Base-by-base conservation (phyloP, 2,329 filamentous ascomycete species). In the Paracoccidioides lutzii region DNA sequence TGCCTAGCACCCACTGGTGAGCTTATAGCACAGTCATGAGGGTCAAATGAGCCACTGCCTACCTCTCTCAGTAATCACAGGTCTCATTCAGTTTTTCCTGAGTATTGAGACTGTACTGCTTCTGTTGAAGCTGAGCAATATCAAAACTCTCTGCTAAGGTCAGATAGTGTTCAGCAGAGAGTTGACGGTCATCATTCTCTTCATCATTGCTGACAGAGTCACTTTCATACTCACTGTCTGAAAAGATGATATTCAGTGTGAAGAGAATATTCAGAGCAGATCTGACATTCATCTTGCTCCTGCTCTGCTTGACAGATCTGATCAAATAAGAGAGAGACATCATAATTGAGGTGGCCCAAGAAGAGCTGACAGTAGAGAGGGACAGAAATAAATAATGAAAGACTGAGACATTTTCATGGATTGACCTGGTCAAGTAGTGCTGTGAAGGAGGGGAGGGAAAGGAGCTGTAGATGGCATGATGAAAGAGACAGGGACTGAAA, bases 81-180 rank as follows among this genome's bases (percentile, higher is more conserved):
- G 59, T 63, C 53, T 67, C 15, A 52, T 68, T 60, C 9, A 68
- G 57, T 22, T 56, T 65, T 37, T 60, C 48, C 58, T 68, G 44
- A 10, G 59, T 67, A 15, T 49, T 62, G 0, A n/a, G 53, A 51
- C 63, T 66, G 38, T 68, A 68, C 15, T 53, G 54, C 58, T 66
- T 65, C 55, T 68, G 52, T 59, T 57, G 35, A 40, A 67, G 64
- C 56, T 62, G 41, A 3, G 60, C 65, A 32, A 66, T 33, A 60
- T 68, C 51, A 1, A 67, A 56, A 44, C 37, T 58, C 57, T 67
- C 53, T 35, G 64, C 62, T 57, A 64, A 50, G 12, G 58, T 3
- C 5, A 67, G 54, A 46, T 64, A 67, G 55, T 65, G 49, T 54
- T 61, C 56, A 15, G 43, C 48, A 28, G 59, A 54, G 15, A 62